These are phyloP conservation scores for Tulasnella sp. DNA, from an alignment of 768 basidiomycete genomes.

Conservation along the genomic window DNA sequence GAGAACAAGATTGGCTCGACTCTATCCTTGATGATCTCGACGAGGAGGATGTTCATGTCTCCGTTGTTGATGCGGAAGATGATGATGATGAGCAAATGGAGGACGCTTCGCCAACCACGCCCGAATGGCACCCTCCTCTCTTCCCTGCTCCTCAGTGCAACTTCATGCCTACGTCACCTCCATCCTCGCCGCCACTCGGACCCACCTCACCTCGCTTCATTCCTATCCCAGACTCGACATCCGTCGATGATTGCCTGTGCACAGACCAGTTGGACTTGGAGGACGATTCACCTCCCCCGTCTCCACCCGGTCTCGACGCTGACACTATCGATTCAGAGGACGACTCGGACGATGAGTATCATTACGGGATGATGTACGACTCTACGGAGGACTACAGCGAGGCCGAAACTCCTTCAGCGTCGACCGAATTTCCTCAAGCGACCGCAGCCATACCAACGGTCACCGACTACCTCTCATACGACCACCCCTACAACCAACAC, in stretches of 20 bases:
- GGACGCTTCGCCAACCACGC: not conserved
- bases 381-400: not conserved
- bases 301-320: slow-evolving; percentile 11
- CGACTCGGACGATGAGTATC: not conserved
- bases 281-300: slow-evolving; percentile 1
- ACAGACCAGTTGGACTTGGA: not conserved
- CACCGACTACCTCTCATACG: slow-evolving; percentile 1
- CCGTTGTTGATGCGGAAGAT: slow-evolving; percentile 8
- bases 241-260: not conserved
- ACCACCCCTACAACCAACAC: not conserved
- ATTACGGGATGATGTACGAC: too few relatives aligned
- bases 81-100: not conserved
- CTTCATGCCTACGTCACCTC: not conserved
- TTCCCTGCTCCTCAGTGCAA: not conserved
- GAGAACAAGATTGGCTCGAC: slow-evolving; percentile 75
- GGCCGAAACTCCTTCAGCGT: not conserved
- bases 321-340: slow-evolving; percentile 9
- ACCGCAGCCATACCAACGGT: not conserved
- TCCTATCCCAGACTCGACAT: not conserved
- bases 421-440: slow-evolving; percentile 1
- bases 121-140: not conserved
- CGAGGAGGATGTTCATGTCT: slow-evolving; percentile 59
- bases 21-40: slow-evolving; percentile 63
- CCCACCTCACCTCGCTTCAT: not conserved
- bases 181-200: not conserved